Evolutionary conservation across 768 basidiomycete genomes (phyloP).

Genomic region (Sarcomyxa edulis): DNA sequence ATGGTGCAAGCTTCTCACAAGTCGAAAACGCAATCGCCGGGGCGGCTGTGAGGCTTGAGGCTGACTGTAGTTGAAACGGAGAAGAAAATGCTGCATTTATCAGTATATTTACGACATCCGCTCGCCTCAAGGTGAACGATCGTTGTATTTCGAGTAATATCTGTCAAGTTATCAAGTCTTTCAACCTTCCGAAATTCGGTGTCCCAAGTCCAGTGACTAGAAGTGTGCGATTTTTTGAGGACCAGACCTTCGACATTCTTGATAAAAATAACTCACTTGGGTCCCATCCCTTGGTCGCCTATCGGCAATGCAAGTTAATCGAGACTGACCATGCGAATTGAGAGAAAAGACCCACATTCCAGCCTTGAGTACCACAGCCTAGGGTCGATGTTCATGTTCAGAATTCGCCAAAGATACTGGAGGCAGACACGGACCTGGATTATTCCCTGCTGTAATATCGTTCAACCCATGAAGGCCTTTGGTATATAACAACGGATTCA

Average conservation of each 20-base stretch:
- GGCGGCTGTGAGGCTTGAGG: no score
- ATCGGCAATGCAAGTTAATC: constrained; percentile 2
- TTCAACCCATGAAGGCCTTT: constrained; percentile 36
- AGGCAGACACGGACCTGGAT: no score
- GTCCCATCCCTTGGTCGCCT: constrained; percentile 58
- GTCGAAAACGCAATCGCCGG: no score
- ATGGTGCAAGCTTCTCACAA: no score
- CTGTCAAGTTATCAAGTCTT: constrained; percentile 24
- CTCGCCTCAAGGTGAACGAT: no score
- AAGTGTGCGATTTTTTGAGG: not conserved
- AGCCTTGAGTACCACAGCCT: constrained; percentile 57
- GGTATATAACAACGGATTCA: constrained; percentile 61
- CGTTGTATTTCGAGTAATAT: no score
- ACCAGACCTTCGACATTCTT: not conserved
- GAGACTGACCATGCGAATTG: not conserved
- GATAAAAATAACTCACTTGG: constrained; percentile 33
- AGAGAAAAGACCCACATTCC: constrained; percentile 41
- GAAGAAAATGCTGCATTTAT: no score
- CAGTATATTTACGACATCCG: no score
- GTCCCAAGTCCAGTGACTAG: constrained; percentile 50
- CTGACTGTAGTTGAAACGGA: no score
- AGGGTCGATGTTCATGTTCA: no score
- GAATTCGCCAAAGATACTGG: no score
- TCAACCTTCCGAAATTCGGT: constrained; percentile 46
- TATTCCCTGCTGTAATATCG: constrained; percentile 55